Evolutionary conservation across 768 basidiomycete genomes (phyloP), one percentile per base, ranked within the genome.

Genomic region (Pleurotus platypus): DNA sequence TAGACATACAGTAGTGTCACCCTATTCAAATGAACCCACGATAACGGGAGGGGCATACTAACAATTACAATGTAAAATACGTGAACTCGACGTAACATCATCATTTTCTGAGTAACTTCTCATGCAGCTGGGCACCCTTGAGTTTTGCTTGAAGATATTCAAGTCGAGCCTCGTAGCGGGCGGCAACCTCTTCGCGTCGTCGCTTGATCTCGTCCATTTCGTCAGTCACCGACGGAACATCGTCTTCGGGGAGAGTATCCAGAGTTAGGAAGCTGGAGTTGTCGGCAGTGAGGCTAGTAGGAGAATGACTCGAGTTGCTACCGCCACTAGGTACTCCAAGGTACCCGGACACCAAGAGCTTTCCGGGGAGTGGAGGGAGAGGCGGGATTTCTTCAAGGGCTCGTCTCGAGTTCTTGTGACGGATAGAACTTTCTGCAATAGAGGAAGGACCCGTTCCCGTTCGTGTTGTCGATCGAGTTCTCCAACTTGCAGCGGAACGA

Each of bases 91-190:
- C 30, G 7, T 35, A 35, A 35, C 30, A 24, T 53, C n/a, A 16
- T 60, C 39, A 77, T 60, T 72, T 75, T 61, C 71, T 70, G 56
- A 77, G 58, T 26, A 81, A 69, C 60, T 71, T 75, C 62, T 82
- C 81, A 56, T 73, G 78, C 11, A 93, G 68, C 73, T 92, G 87
- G 4, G 89, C 89, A 15, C 84, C 84, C 70, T 86, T 91, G 66
- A 92, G 73, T 64, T 82, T 84, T 30, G 89, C 91, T 45, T 81
- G 78, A 27, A 93, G 75, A 65, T 85, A 93, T 61, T 90, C 88
- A 56, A 92, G 67, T 49, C 89, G 83, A 24, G 81, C 77, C 53
- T 84, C 82, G 68, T 90, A 93, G 50, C 90, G 79, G 56, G 72
- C 77, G 24, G 81, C 80, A 49, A 92, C 82, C 60, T 89, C 89